Evolutionary conservation across 140 eudicot species (phyloP).

Genomic region (Anethum foeniculum): DNA sequence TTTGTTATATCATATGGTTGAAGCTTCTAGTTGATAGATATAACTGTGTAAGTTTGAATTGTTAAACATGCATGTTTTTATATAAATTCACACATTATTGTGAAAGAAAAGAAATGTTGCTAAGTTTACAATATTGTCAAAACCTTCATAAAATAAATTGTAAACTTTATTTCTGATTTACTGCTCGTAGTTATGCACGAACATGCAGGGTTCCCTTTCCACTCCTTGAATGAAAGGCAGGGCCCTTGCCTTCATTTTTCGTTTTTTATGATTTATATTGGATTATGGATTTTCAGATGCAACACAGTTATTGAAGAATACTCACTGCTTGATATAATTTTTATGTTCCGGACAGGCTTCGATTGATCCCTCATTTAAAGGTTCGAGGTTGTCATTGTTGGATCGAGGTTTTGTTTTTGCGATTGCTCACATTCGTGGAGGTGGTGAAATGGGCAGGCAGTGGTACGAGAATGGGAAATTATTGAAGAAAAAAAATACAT

Average conservation of each 20-base stretch:
- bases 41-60: too few relatives aligned
- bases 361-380: slow-evolving; percentile 70
- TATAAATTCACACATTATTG: too few relatives aligned
- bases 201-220: slow-evolving; percentile 1
- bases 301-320: background rate
- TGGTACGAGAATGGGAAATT: slow-evolving; percentile 84
- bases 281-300: background rate
- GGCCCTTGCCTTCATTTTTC: background rate
- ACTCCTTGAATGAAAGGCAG: background rate
- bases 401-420: slow-evolving; percentile 77
- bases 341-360: slow-evolving; percentile 44
- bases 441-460: slow-evolving; percentile 95
- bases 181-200: background rate
- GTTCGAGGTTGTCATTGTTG: slow-evolving; percentile 68
- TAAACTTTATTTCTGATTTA: background rate
- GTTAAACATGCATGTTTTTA: too few relatives aligned
- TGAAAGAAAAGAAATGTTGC: background rate
- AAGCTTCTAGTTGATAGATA: background rate
- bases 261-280: background rate
- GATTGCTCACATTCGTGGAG: slow-evolving; percentile 86
- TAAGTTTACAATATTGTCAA: background rate
- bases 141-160: background rate
- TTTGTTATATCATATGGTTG: background rate
- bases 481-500: slow-evolving; percentile 60
- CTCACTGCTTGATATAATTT: background rate